A percentile compares a stretch with the other conserved stretches of the same genome.
These are phyloP conservation scores for Penicillium steckii DNA, from an alignment of 495 filamentous ascomycete species.

Conservation along the genomic window DNA sequence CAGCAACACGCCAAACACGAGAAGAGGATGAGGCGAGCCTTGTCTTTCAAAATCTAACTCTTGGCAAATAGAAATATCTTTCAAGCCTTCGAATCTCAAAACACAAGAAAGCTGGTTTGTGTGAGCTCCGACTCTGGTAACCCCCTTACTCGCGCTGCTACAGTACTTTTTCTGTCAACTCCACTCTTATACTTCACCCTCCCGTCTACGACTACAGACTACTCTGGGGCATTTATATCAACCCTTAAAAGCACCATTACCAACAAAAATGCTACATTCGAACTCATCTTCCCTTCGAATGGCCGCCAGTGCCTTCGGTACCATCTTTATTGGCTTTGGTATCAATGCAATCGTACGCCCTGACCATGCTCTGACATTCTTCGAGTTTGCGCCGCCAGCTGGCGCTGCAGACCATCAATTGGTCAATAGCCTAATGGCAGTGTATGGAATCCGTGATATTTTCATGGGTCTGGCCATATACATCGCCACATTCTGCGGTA, in stretches of 20 bases:
- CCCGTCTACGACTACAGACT: too few species aligned
- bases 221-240: too few species aligned
- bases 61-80: too few species aligned
- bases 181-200: too few species aligned
- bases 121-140: too few species aligned
- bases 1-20: too few species aligned
- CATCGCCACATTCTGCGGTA: constrained; percentile 35
- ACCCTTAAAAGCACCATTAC: not conserved
- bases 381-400: constrained; percentile 38
- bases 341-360: constrained; percentile 48
- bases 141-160: too few species aligned
- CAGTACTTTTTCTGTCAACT: too few species aligned
- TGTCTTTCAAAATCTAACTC: too few species aligned
- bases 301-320: constrained; percentile 35
- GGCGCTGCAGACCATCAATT: constrained; percentile 27
- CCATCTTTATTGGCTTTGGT: constrained; percentile 47
- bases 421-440: constrained; percentile 40
- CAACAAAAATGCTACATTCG: constrained; percentile 15
- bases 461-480: constrained; percentile 53
- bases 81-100: too few species aligned
- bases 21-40: too few species aligned
- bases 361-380: constrained; percentile 43
- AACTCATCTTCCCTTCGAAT: constrained; percentile 18
- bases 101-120: too few species aligned
- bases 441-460: constrained; percentile 53